These are phyloP conservation scores for Phaeophleospora eucalypticola DNA, from an alignment of 2,329 filamentous ascomycete species.

Conservation along the genomic window DNA sequence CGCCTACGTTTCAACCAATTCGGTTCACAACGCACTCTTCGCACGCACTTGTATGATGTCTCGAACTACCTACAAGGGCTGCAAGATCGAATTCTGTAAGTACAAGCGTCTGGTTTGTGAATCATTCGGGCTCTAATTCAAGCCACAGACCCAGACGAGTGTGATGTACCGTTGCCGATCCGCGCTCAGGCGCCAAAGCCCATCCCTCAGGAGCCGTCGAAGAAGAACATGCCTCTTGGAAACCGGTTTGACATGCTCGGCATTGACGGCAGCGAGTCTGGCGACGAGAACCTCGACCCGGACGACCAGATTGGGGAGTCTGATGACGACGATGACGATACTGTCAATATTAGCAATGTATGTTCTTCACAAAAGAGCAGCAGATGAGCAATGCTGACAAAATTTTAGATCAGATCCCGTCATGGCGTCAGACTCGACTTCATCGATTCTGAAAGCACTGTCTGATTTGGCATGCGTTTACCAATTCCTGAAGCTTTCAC, in stretches of 20 bases:
- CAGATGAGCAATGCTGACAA: not conserved
- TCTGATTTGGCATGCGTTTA: conserved; percentile 3
- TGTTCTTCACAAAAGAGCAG: not conserved
- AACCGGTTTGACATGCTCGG: conserved; percentile 63
- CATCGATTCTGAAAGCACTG: conserved; percentile 14
- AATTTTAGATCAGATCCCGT: conserved; percentile 4
- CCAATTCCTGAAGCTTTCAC: no score
- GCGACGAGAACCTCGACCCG: conserved; percentile 21
- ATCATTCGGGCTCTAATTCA: not conserved
- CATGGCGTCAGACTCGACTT: conserved; percentile 25
- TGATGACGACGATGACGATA: conserved; percentile 13
- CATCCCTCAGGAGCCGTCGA: conserved; percentile 25
- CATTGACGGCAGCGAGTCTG: conserved; percentile 27
- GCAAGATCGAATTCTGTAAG: conserved; percentile 61
- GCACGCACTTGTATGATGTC: conserved; percentile 74
- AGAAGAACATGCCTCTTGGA: conserved; percentile 41
- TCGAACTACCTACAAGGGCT: conserved; percentile 62
- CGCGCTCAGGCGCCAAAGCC: conserved; percentile 27
- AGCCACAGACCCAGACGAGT: conserved; percentile 58
- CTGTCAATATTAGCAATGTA: conserved; percentile 7
- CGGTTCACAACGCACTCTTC: conserved; percentile 69
- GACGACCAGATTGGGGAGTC: conserved; percentile 4
- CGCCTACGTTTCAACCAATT: conserved; percentile 71
- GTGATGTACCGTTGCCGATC: conserved; percentile 53
- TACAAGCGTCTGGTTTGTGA: not conserved